Evolutionary conservation across 441 rosid species (phyloP), one percentile per base, ranked within the genome.

Genomic region (Mallotus repandus): DNA sequence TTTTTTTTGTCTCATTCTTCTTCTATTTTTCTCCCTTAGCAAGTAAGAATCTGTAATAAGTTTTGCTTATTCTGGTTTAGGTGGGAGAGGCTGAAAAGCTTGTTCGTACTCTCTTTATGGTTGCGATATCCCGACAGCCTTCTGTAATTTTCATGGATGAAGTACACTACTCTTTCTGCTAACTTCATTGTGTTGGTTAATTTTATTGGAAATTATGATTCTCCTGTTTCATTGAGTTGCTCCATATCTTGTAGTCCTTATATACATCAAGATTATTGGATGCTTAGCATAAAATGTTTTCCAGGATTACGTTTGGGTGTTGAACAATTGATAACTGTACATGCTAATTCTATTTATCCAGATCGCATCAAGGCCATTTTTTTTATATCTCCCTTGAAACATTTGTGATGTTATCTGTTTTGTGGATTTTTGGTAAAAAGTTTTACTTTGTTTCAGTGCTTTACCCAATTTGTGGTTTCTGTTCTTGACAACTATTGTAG

Each of bases 21-120:
- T 45, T 52, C 25, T 9, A 18, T n/a, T 10, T 56, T n/a, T 56
- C 25, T 56, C 29, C 1, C 19, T 56, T 18, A 21, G 29, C 15
- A n/a, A 56, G 29, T 12, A 52, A 50, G 16, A 66, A 41, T 21
- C n/a, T 21, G 71, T 71, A 54, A 72, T 63, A n/a, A 54, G 58
- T 54, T 76, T 45, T 64, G 35, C 58, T 79, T 74, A n/a, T 69
- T 48, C 38, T 72, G 73, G 63, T 69, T 74, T 81, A 94, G 98
- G 97, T 94, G 74, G 98, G 98, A 22, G 98, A 94, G 84, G 98
- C 84, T 74, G 98, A 94, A 81, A 94, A 92, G 85, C 95, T 94
- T 71, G 97, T 94, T 19, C 89, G 92, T 69, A 87, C 97, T 76
- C 87, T 94, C 64, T 94, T 94, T 79, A 83, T 84, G 84, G 97